These are phyloP conservation scores for Phoma herbarum DNA, from an alignment of 2,329 filamentous ascomycete genomes.

Conservation along the genomic window DNA sequence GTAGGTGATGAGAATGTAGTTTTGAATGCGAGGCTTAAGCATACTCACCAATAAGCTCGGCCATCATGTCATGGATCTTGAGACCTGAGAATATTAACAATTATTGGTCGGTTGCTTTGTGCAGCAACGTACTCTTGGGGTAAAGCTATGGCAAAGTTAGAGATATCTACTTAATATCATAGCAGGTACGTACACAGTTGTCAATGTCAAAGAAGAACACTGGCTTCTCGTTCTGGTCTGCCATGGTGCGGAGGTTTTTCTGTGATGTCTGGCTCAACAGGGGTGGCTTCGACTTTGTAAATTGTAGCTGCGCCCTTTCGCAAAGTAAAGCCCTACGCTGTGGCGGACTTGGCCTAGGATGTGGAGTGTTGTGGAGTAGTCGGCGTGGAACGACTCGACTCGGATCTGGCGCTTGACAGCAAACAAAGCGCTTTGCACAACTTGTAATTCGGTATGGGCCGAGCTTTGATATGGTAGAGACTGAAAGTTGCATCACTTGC, in stretches of 20 bases:
- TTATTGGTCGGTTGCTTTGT: not conserved
- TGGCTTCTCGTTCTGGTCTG: conserved; percentile 52
- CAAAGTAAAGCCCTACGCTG: conserved; percentile 2
- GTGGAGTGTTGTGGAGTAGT: conserved; percentile 3
- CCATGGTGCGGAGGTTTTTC: conserved; percentile 29
- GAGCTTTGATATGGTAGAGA: not conserved
- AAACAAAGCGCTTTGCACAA: not conserved
- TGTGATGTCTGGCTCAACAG: not conserved
- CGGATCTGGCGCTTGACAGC: not conserved
- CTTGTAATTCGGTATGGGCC: not conserved
- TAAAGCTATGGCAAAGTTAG: conserved; percentile 68
- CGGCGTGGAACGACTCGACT: not conserved
- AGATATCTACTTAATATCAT: not conserved
- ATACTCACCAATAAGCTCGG: conserved; percentile 71
- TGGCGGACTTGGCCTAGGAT: conserved; percentile 2
- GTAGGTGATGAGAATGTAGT: not conserved
- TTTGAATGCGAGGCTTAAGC: not conserved
- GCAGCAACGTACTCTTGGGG: conserved; percentile 72
- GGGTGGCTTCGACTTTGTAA: conserved; percentile 1
- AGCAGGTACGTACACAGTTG: conserved; percentile 74
- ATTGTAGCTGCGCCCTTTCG: conserved; percentile 14
- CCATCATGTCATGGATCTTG: conserved; percentile 90
- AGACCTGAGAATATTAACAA: conserved; percentile 62
- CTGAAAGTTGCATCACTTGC: conserved; percentile 11
- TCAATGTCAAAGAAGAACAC: conserved; percentile 92